phyloP scores from a whole-genome alignment of 2,329 filamentous ascomycete genomes.

The Phyllosticta citriasiana region DNA sequence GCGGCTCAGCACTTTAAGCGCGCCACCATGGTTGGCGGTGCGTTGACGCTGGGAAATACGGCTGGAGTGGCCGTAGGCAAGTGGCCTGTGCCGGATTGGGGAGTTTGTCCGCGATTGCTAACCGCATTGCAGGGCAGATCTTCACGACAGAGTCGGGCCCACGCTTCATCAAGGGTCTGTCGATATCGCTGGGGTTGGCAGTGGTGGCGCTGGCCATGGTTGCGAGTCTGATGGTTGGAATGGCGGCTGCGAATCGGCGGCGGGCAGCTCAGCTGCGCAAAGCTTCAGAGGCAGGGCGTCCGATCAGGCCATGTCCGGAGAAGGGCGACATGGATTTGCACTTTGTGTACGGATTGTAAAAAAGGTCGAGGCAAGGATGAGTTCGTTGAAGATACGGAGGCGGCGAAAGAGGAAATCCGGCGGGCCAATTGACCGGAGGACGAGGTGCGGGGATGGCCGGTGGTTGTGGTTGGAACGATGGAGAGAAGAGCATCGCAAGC shows the following conservation, averaged over 20 bases:
- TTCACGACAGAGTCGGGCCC: slow-evolving; percentile 3
- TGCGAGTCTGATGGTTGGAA: slow-evolving; percentile 4
- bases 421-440: background rate
- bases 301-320: slow-evolving; percentile 1
- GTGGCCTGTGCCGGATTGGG: background rate
- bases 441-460: background rate
- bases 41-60: slow-evolving; percentile 9
- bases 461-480: background rate
- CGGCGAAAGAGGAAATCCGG: background rate
- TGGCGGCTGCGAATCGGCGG: slow-evolving; percentile 6
- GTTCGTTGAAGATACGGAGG: background rate
- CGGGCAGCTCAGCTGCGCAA: slow-evolving; percentile 4
- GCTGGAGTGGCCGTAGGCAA: slow-evolving; percentile 7
- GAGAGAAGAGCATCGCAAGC: background rate
- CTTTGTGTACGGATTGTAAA: slow-evolving; percentile 7
- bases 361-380: background rate
- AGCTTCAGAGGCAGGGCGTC: slow-evolving; percentile 3
- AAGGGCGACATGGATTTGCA: slow-evolving; percentile 10
- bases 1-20: slow-evolving; percentile 9
- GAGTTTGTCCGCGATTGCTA: background rate
- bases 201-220: slow-evolving; percentile 9
- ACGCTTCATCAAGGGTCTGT: slow-evolving; percentile 9
- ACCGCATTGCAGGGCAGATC: slow-evolving; percentile 3
- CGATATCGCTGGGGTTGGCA: slow-evolving; percentile 8
- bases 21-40: slow-evolving; percentile 9